phyloP scores from a whole-genome alignment of 495 filamentous ascomycete species.

The Podospora anserina region DNA sequence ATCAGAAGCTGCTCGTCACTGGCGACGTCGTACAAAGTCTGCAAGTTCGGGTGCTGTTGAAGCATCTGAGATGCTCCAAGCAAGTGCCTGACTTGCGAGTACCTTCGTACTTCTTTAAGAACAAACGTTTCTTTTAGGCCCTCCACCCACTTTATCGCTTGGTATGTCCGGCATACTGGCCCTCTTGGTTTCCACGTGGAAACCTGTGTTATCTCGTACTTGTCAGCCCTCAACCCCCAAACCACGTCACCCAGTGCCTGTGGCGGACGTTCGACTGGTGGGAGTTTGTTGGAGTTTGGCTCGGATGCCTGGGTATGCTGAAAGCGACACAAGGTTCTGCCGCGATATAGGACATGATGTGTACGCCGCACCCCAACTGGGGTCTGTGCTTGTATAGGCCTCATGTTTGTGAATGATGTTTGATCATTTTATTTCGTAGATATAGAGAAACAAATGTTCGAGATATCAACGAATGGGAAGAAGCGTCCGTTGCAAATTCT shows the following conservation, averaged over 20 bases:
- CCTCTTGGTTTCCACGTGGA: neutral
- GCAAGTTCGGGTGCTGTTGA: neutral
- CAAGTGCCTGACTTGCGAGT: neutral
- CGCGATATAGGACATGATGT: neutral
- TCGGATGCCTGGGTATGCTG: neutral
- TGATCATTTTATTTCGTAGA: neutral
- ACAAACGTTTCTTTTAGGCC: neutral
- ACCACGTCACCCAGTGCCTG: neutral
- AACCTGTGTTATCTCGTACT: neutral
- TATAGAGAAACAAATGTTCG: neutral
- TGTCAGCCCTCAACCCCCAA: neutral
- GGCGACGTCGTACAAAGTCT: neutral
- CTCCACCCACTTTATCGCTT: neutral
- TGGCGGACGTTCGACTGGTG: neutral
- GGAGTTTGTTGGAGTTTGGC: neutral
- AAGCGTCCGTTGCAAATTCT: neutral
- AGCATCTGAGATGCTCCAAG: neutral
- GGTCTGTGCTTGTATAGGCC: neutral
- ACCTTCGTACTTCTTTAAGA: neutral
- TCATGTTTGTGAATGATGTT: neutral
- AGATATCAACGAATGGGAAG: neutral
- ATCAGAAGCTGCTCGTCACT: neutral
- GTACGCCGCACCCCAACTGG: neutral
- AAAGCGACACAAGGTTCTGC: neutral
- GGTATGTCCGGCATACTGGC: neutral